A percentile compares a stretch with the other conserved stretches of the same genome.
Evolutionary conservation across 2,329 filamentous ascomycete species (phyloP).

Genomic region (Verticillium tricorpus): DNA sequence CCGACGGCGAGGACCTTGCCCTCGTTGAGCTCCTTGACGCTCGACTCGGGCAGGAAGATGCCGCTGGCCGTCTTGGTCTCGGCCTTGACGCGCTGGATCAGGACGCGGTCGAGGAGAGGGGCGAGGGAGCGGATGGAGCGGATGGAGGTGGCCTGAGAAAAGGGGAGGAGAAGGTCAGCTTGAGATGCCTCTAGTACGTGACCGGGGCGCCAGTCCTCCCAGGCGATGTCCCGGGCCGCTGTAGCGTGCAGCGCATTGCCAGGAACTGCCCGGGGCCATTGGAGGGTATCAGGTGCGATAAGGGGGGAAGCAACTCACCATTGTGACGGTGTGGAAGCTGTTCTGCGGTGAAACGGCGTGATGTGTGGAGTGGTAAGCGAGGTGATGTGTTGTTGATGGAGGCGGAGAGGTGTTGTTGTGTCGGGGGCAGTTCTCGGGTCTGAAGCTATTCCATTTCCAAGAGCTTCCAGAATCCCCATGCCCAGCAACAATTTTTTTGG

Average conservation of each 20-base stretch:
- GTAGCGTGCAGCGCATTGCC: not conserved
- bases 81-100: slow-evolving; percentile 96
- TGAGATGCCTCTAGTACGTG: not conserved
- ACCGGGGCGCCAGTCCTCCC: not conserved
- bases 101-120: slow-evolving; percentile 94
- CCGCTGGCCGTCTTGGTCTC: slow-evolving; percentile 94
- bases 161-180: not conserved
- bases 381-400: slow-evolving; percentile 6
- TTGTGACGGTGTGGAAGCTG: slow-evolving; percentile 12
- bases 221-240: no score
- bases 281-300: not conserved
- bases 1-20: slow-evolving; percentile 94
- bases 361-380: slow-evolving; percentile 21
- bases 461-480: slow-evolving; percentile 33
- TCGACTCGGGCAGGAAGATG: slow-evolving; percentile 96
- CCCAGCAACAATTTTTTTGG: slow-evolving; percentile 27
- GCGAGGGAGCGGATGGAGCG: slow-evolving; percentile 94
- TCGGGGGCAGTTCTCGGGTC: slow-evolving; percentile 11
- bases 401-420: slow-evolving; percentile 10
- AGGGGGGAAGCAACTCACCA: slow-evolving; percentile 14
- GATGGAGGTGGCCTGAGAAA: slow-evolving; percentile 62
- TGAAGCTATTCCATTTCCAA: slow-evolving; percentile 30
- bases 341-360: slow-evolving; percentile 1
- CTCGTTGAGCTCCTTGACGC: slow-evolving; percentile 98
- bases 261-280: not conserved